Evolutionary conservation across 179 eudicot species (phyloP).

Genomic region (Heliamphora pulchella): DNA sequence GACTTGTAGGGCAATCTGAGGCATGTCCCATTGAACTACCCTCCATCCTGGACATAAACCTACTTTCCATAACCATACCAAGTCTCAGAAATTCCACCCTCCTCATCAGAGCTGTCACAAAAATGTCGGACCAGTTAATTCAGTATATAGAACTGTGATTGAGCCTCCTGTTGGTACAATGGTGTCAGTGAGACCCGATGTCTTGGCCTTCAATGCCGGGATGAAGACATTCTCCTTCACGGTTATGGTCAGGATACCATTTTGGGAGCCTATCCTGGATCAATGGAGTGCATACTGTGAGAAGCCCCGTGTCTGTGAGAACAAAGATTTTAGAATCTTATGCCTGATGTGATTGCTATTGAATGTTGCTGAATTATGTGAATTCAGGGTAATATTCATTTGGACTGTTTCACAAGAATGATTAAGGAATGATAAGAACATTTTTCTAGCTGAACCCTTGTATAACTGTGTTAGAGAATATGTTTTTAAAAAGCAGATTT

Average conservation of each 20-base stretch:
- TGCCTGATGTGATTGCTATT: slow-evolving; percentile 12
- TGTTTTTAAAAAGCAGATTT: too few relatives aligned
- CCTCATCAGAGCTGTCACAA: slow-evolving; percentile 19
- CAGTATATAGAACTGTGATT: slow-evolving; percentile 18
- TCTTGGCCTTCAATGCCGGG: slow-evolving; percentile 17
- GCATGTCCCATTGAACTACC: slow-evolving; percentile 7
- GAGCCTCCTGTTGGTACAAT: slow-evolving; percentile 19
- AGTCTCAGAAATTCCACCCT: slow-evolving; percentile 14
- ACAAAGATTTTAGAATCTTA: slow-evolving; percentile 8
- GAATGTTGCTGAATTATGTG: background rate
- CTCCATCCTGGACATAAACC: slow-evolving; percentile 22
- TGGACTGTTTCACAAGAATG: background rate
- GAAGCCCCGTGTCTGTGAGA: slow-evolving; percentile 23
- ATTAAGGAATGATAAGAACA: background rate
- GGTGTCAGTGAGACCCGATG: slow-evolving; percentile 15
- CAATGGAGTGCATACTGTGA: slow-evolving; percentile 20
- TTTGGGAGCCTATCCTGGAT: slow-evolving; percentile 29
- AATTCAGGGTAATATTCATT: background rate
- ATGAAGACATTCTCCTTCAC: slow-evolving; percentile 14
- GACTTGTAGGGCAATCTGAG: slow-evolving; percentile 9
- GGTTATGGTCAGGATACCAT: slow-evolving; percentile 16
- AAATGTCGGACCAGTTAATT: slow-evolving; percentile 22
- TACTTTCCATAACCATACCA: slow-evolving; percentile 28
- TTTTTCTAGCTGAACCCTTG: background rate
- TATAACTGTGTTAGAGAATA: too few relatives aligned